phyloP scores from a whole-genome alignment of 2,329 filamentous ascomycete species.

The Calonectria hongkongensis region DNA sequence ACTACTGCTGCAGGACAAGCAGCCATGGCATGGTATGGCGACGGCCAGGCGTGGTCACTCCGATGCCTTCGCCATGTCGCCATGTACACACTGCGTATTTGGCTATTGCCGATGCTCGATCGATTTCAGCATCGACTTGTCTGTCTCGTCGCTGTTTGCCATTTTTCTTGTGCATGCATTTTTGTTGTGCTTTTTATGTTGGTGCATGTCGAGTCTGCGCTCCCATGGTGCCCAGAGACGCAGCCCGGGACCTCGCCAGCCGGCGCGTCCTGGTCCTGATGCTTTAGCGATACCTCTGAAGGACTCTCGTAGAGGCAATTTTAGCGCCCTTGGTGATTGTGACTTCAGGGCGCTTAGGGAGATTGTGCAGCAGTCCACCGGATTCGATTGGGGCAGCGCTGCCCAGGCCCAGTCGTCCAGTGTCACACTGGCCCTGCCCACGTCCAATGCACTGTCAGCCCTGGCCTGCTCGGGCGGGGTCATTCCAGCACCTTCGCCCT shows the following conservation, averaged over 20 bases:
- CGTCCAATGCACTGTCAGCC: constrained; percentile 51
- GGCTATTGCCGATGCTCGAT: constrained; percentile 44
- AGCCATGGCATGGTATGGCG: constrained; percentile 30
- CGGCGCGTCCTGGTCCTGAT: constrained; percentile 46
- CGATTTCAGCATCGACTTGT: constrained; percentile 31
- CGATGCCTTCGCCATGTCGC: constrained; percentile 25
- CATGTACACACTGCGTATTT: constrained; percentile 51
- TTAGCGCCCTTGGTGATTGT: constrained; percentile 50
- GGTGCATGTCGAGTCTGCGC: constrained; percentile 45
- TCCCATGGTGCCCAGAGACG: constrained; percentile 36
- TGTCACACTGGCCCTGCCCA: constrained; percentile 39
- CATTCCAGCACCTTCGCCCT: constrained; percentile 56
- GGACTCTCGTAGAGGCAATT: constrained; percentile 46
- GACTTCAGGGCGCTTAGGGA: constrained; percentile 50
- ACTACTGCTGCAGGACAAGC: constrained; percentile 42
- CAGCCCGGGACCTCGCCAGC: constrained; percentile 40
- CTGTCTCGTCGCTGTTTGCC: constrained; percentile 22
- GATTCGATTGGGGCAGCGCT: constrained; percentile 29
- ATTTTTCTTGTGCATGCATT: constrained; percentile 18
- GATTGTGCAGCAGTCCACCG: constrained; percentile 37
- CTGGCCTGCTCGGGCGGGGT: constrained; percentile 51
- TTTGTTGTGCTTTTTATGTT: constrained; percentile 37
- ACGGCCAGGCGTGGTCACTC: constrained; percentile 33
- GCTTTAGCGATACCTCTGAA: constrained; percentile 54
- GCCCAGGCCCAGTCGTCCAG: constrained; percentile 31